A percentile compares a stretch with the other conserved stretches of the same genome.
These are phyloP conservation scores for Zymoseptoria passerinii DNA, from an alignment of 2,329 filamentous ascomycete genomes.

Conservation along the genomic window DNA sequence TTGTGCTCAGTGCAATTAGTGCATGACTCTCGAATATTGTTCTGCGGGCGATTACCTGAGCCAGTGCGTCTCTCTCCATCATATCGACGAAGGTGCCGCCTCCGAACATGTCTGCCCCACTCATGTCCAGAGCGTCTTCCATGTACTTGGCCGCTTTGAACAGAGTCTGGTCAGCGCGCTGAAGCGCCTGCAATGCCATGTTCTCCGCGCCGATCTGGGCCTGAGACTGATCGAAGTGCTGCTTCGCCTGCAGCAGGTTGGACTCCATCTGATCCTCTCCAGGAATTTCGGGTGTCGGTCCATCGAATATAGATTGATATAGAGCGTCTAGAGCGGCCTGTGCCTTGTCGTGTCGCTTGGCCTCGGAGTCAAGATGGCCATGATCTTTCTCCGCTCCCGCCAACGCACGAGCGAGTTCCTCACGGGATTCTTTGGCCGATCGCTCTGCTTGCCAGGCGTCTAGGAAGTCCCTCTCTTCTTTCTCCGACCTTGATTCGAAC, in stretches of 20 bases:
- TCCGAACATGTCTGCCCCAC: slow-evolving; percentile 43
- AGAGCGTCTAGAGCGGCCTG: slow-evolving; percentile 44
- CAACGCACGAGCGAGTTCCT: slow-evolving; percentile 35
- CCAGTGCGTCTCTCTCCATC: slow-evolving; percentile 47
- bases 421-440: slow-evolving; percentile 37
- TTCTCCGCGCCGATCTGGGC: slow-evolving; percentile 34
- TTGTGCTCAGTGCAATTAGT: slow-evolving; percentile 31
- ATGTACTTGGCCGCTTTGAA: slow-evolving; percentile 32
- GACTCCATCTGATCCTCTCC: slow-evolving; percentile 46
- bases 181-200: slow-evolving; percentile 30
- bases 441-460: slow-evolving; percentile 44
- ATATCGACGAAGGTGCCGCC: slow-evolving; percentile 44
- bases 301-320: slow-evolving; percentile 48
- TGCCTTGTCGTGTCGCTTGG: slow-evolving; percentile 33
- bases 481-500: slow-evolving; percentile 42
- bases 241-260: slow-evolving; percentile 29
- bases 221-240: slow-evolving; percentile 34
- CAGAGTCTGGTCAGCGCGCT: slow-evolving; percentile 34
- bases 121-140: slow-evolving; percentile 36
- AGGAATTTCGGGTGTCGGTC: slow-evolving; percentile 45
- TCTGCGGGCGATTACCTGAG: slow-evolving; percentile 17
- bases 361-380: slow-evolving; percentile 31
- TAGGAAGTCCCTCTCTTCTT: slow-evolving; percentile 50
- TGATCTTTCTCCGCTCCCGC: slow-evolving; percentile 34
- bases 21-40: too few species aligned